phyloP scores from a whole-genome alignment of 2,329 filamentous ascomycete genomes.

The Verticillium nubilum region DNA sequence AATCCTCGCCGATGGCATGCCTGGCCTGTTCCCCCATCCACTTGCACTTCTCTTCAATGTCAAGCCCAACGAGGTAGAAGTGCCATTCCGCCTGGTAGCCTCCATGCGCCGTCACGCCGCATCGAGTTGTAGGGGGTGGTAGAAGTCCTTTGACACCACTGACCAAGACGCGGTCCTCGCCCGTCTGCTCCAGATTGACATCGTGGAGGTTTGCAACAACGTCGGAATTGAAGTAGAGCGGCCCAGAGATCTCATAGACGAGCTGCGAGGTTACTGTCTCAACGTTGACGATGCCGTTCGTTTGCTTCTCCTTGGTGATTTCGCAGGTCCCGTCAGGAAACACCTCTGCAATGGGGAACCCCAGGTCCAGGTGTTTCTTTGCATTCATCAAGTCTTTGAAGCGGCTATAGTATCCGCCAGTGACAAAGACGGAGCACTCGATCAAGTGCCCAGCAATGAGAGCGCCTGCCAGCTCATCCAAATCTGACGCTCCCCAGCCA shows the following conservation, averaged over 20 bases:
- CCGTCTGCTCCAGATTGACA: constrained; percentile 13
- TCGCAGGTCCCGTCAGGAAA: background rate
- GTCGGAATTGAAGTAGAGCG: constrained; percentile 41
- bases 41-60: constrained; percentile 19
- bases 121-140: constrained; percentile 32
- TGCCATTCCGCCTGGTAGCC: constrained; percentile 31
- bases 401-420: constrained; percentile 49
- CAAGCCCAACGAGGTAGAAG: constrained; percentile 15
- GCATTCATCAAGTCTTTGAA: constrained; percentile 28
- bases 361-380: constrained; percentile 24
- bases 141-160: constrained; percentile 30
- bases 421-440: constrained; percentile 48
- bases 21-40: constrained; percentile 15
- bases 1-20: constrained; percentile 22
- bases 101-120: constrained; percentile 28
- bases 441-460: constrained; percentile 48
- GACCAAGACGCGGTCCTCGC: constrained; percentile 20
- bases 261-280: constrained; percentile 38
- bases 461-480: constrained; percentile 43
- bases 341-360: constrained; percentile 47
- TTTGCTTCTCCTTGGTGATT: background rate
- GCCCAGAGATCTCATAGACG: constrained; percentile 40
- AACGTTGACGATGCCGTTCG: constrained; percentile 26
- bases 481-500: constrained; percentile 42
- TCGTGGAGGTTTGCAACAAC: constrained; percentile 34